These are phyloP conservation scores for Nicotiana tomentosiformis DNA, from an alignment of 257 asterid genomes.

Conservation along the genomic window DNA sequence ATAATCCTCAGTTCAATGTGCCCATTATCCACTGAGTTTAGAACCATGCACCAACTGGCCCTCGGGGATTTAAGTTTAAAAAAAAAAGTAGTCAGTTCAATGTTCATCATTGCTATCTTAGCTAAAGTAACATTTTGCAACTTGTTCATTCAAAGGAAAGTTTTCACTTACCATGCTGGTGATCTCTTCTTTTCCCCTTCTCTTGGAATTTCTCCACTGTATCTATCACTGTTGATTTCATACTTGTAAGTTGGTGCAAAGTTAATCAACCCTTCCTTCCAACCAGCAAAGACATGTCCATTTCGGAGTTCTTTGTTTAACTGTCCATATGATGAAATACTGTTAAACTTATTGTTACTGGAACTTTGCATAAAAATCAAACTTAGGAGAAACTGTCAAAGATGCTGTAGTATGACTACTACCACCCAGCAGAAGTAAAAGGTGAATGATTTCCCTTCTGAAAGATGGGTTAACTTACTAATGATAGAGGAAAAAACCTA, in stretches of 20 bases:
- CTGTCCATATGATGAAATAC: slow-evolving; percentile 32
- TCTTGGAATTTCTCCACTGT: slow-evolving; percentile 51
- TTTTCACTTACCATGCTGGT: slow-evolving; percentile 75
- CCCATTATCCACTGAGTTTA: too few species aligned
- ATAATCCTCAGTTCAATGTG: background rate
- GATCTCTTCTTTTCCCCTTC: slow-evolving; percentile 95
- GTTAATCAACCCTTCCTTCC: slow-evolving; percentile 83
- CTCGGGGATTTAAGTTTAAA: too few species aligned
- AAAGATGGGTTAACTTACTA: too few species aligned
- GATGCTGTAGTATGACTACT: too few species aligned
- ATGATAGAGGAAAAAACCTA: too few species aligned
- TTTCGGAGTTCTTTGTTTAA: slow-evolving; percentile 57
- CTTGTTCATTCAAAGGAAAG: background rate
- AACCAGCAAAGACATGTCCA: slow-evolving; percentile 81
- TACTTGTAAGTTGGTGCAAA: slow-evolving; percentile 94
- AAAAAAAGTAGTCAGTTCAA: too few species aligned
- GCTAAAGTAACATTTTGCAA: too few species aligned
- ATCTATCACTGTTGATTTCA: slow-evolving; percentile 62
- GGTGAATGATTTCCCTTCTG: too few species aligned
- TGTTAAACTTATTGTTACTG: slow-evolving; percentile 8
- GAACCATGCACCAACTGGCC: too few species aligned
- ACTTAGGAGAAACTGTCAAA: background rate
- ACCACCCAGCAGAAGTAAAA: too few species aligned
- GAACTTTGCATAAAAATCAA: background rate
- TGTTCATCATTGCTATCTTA: too few species aligned